phyloP scores from a whole-genome alignment of 1,284 basidiomycete genomes.

The Ustilago cynodontis region DNA sequence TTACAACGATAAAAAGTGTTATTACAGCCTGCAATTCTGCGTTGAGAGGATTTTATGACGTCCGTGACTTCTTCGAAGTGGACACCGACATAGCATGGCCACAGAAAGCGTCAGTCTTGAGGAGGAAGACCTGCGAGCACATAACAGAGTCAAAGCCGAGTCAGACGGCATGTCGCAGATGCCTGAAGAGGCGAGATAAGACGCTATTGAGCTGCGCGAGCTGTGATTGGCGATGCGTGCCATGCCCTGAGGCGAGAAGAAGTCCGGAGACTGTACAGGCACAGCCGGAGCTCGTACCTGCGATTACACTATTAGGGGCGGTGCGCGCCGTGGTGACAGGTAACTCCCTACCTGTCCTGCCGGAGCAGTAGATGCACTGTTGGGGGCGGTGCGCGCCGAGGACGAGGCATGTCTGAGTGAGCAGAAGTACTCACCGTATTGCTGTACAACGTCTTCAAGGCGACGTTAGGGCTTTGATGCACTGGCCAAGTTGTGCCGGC shows the following conservation, averaged over 20 bases:
- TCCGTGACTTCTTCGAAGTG: too few relatives aligned
- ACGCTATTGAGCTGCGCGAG: background rate
- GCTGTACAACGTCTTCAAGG: background rate
- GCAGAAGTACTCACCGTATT: background rate
- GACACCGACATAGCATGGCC: too few relatives aligned
- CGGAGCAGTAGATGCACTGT: background rate
- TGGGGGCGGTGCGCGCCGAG: background rate
- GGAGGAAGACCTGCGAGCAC: background rate
- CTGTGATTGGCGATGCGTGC: too few relatives aligned
- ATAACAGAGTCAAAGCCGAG: background rate
- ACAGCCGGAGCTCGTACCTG: too few relatives aligned
- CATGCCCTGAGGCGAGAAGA: too few relatives aligned
- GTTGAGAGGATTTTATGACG: too few relatives aligned
- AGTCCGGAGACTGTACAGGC: background rate
- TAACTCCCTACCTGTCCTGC: too few relatives aligned
- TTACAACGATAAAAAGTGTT: too few relatives aligned
- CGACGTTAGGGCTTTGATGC: background rate
- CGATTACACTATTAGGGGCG: background rate
- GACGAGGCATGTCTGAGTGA: background rate
- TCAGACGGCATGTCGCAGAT: background rate
- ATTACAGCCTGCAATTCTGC: too few relatives aligned
- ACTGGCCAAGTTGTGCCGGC: background rate
- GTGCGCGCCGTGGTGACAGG: background rate
- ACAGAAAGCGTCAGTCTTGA: background rate
- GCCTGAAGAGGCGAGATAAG: background rate